Percentiles rank a stretch among this genome's conserved stretches.
These are phyloP conservation scores for Fusarium anthophilum DNA, from an alignment of 2,329 filamentous ascomycete genomes.

Conservation along the genomic window DNA sequence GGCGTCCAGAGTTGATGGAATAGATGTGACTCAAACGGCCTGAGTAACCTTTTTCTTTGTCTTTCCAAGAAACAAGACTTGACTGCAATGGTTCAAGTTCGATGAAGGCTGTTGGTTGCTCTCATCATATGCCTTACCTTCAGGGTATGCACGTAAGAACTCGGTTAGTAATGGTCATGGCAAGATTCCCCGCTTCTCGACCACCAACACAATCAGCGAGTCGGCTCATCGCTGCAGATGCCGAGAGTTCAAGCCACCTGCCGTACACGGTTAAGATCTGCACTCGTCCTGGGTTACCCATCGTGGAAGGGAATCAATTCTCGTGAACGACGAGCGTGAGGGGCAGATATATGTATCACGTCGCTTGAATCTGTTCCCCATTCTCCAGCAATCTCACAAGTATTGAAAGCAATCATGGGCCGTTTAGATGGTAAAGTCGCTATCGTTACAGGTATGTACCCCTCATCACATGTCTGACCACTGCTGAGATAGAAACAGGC, in stretches of 20 bases:
- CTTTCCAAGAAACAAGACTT: background rate
- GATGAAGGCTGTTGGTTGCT: background rate
- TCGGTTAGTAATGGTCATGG: conserved; percentile 5
- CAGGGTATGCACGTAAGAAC: background rate
- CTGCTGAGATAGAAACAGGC: background rate
- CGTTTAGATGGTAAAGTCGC: conserved; percentile 15
- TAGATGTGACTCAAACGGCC: too few species aligned
- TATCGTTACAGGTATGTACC: background rate
- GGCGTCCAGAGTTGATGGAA: background rate
- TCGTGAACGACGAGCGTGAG: background rate
- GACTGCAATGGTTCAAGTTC: background rate
- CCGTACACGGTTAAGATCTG: background rate
- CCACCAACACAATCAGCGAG: background rate
- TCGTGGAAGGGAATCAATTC: background rate
- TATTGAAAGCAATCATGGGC: background rate
- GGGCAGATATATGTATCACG: background rate
- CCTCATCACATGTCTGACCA: rapidly evolving
- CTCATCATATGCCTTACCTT: background rate
- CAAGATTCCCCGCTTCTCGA: background rate
- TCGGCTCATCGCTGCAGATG: background rate
- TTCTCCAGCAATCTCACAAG: too few species aligned
- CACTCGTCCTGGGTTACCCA: background rate
- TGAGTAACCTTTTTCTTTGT: too few species aligned
- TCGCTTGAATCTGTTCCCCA: too few species aligned
- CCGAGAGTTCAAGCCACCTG: background rate